Evolutionary conservation across 2,329 filamentous ascomycete genomes (phyloP), one percentile per base, ranked within the genome.

Genomic region (Xylaria arbuscula): DNA sequence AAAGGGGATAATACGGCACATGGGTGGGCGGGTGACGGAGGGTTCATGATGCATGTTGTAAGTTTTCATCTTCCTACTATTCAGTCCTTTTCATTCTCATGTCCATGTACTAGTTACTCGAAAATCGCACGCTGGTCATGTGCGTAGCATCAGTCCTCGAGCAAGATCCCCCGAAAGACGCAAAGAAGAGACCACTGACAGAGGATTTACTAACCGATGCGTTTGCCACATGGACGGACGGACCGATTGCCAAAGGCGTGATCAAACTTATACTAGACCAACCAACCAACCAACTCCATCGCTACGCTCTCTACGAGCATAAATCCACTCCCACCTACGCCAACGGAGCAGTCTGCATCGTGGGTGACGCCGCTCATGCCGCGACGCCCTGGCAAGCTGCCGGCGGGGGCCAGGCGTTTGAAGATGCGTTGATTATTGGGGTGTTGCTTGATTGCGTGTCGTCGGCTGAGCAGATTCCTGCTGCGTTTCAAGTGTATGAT

Each of bases 331-430:
- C 66, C 15, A 68, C 66, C 1, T 68, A 68, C 40, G 62, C 66
- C 19, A 65, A 66, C 50, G 42, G 42, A 1, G 51, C 38, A 38
- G 42, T 66, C 19, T 68, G 66, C 34, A 62, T 68, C 22, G 40
- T 66, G 10, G 57, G 62, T 45, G 66, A 68, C 51, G 66, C 66
- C 2, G 66, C 66, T 28, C 66, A 63, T 28, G 60, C 60, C n/a
- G 22, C 40, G 28, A n/a, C 62, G 28, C 67, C 62, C 2, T 66
- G 67, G 62, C 57, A 66, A 9, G 57, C 11, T 3, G 38, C 38
- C 3, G 38, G 38, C 3, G 38, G 38, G 3, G 38, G 38, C 38
- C 38, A 40, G 38, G 38, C 38, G 11, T 40, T 40, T 40, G 38
- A 40, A 40, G 38, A 40, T 40, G 38, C 38, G 3, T 11, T 40